Evolutionary conservation across 192 early-diverging fungal genomes (phyloP).

Genomic region (Chytriomyces sp.): DNA sequence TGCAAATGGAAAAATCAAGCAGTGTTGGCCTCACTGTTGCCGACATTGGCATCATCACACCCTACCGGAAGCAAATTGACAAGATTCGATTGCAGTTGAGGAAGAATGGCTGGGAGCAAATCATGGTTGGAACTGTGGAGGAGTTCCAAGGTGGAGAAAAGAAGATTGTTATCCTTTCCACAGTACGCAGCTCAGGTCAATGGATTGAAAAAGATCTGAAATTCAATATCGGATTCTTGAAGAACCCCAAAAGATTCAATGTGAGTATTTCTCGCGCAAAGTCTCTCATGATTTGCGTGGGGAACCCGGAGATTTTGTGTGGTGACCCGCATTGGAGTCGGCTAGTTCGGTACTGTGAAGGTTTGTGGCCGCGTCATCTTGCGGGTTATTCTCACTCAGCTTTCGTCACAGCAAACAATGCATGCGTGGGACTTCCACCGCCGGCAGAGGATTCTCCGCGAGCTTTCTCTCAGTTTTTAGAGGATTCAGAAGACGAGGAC

Average conservation of each 20-base stretch:
- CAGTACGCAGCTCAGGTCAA: constrained; percentile 29
- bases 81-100: constrained; percentile 31
- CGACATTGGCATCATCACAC: constrained; percentile 41
- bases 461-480: background rate
- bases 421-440: constrained; percentile 14
- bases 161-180: constrained; percentile 34
- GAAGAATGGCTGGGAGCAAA: constrained; percentile 25
- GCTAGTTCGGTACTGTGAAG: constrained; percentile 24
- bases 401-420: background rate
- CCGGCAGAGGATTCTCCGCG: background rate
- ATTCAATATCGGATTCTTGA: constrained; percentile 39
- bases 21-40: constrained; percentile 15
- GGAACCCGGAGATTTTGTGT: constrained; percentile 30
- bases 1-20: constrained; percentile 8
- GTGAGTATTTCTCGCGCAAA: constrained; percentile 50
- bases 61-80: constrained; percentile 38
- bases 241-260: constrained; percentile 52
- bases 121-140: constrained; percentile 41
- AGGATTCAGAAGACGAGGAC: background rate
- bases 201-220: constrained; percentile 31
- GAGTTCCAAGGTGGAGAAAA: constrained; percentile 42
- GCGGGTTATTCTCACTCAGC: background rate
- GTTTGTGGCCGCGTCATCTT: background rate
- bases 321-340: constrained; percentile 29
- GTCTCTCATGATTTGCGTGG: constrained; percentile 42